These are phyloP conservation scores for Colletotrichum australisinense DNA, from an alignment of 2,329 filamentous ascomycete species.

Conservation along the genomic window DNA sequence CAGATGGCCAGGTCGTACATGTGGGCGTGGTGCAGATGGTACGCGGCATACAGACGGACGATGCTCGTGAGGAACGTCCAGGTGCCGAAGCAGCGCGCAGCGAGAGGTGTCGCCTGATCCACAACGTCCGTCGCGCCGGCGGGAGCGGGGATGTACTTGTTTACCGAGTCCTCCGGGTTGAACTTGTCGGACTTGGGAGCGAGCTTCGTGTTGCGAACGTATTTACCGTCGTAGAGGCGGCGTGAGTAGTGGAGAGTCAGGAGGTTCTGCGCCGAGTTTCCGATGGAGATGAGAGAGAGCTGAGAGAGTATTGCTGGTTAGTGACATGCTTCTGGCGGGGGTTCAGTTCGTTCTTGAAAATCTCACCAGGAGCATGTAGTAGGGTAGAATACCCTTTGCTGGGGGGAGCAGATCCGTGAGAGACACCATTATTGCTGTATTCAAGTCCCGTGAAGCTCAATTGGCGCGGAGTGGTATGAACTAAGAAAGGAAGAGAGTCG, in stretches of 20 bases:
- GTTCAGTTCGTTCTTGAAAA: no score
- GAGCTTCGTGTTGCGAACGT: constrained; percentile 62
- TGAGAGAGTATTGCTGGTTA: constrained; percentile 48
- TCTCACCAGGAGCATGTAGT: constrained; percentile 68
- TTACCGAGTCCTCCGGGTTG: constrained; percentile 64
- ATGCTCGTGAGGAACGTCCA: constrained; percentile 86
- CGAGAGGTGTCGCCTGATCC: constrained; percentile 79
- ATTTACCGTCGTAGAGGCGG: constrained; percentile 83
- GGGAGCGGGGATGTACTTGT: constrained; percentile 61
- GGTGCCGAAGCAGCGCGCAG: constrained; percentile 84
- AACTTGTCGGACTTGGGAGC: constrained; percentile 52
- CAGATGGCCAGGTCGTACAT: constrained; percentile 85
- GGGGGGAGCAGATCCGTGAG: constrained; percentile 58
- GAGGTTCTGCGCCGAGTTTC: constrained; percentile 89
- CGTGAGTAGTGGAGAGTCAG: constrained; percentile 82
- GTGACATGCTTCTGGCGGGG: not conserved
- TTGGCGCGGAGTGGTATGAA: not conserved
- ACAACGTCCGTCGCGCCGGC: constrained; percentile 57
- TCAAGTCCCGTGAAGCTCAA: not conserved
- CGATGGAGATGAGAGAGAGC: constrained; percentile 85
- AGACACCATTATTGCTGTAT: constrained; percentile 53
- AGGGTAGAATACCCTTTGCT: constrained; percentile 66
- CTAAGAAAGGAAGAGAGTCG: not conserved
- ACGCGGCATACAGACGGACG: constrained; percentile 85
- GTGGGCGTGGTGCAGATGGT: constrained; percentile 77